Evolutionary conservation across 192 early-diverging fungal genomes (phyloP), one percentile per base, ranked within the genome.

Genomic region (Backusella psychrophila): DNA sequence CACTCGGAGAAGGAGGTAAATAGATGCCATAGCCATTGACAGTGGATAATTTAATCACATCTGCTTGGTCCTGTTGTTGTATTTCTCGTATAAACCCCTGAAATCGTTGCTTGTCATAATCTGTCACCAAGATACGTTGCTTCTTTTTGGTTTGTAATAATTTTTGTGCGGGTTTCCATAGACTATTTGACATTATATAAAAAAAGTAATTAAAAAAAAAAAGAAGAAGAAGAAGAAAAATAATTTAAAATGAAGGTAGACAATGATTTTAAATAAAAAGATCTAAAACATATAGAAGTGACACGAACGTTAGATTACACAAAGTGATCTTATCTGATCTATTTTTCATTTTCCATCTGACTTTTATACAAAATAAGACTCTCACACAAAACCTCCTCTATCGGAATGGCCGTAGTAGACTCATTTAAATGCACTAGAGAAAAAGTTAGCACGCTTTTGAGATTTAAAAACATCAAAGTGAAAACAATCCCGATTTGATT

Each of bases 11-110:
- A n/a, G 80, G 80, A 8, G 76, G 80, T 67, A 81, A 39, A 33
- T 81, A 81, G n/a, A 81, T 66, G 63, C 80, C 80, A 44, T 73
- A 81, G 31, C 66, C 76, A 41, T 81, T 81, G 52, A 81, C 76
- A n/a, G 80, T 81, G 4, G 72, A 78, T 33, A 81, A 29, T 46
- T 81, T 74, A 42, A 74, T 77, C 29, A 78, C 56, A 46, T 81
- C 72, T 33, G 38, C 34, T 21, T 68, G 66, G 35, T 38, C 36
- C 33, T 15, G 34, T 23, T 69, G 17, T 4, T 41, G 56, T 29
- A 63, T 63, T 23, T 63, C 56, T 14, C 56, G 7, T 63, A 63
- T 4, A 63, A 63, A 63, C 4, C 56, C 56, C 12, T 63, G 56
- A 29, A 63, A 63, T 12, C 56, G 26, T 63, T 63, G 21, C n/a